Evolutionary conservation across 345 rosid genomes (phyloP), one percentile per base, ranked within the genome.

Genomic region (Corymbia maculata): DNA sequence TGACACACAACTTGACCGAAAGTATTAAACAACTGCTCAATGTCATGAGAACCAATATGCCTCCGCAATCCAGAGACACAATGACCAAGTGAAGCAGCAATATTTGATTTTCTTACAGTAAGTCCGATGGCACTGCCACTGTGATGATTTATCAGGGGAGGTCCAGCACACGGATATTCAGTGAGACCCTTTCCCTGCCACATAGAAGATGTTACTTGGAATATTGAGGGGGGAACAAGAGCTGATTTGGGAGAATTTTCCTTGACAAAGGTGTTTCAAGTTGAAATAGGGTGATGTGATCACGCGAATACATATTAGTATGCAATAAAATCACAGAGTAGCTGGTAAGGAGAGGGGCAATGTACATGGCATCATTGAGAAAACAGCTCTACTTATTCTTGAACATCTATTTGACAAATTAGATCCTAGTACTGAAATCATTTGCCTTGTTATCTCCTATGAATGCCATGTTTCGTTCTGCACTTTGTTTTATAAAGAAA

Each of bases 1-100:
- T 93, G 92, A 90, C 93, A 96, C 44, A 92, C 92, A 88, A 97
- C 92, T 91, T 95, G 96, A 45, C 96, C 97, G 84, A 96, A 96
- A 28, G 97, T 94, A 93, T 93, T 93, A 87, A 94, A 93, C 89
- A 92, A 91, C 80, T 88, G 92, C 26, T 88, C 91, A 6, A 79
- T 79, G 88, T 90, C 92, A 50, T 90, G 89, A 79, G 89, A 86
- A 87, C 86, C 85, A 1, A 88, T 89, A 22, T 87, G 92, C 89
- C 70, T 87, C 88, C 90, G 92, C 61, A 85, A 85, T 87, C 94
- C 89, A 87, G 95, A 92, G 80, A 95, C 90, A 87, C 97, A 95
- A 8, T 95, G 97, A 86, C 93, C 97, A 44, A 97, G 45, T 36
- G 97, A 94, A 90, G 96, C 97, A 64, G 89, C 86, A 49, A 93